phyloP scores from a whole-genome alignment of 2,329 filamentous ascomycete species.

The Macrophomina tecta region DNA sequence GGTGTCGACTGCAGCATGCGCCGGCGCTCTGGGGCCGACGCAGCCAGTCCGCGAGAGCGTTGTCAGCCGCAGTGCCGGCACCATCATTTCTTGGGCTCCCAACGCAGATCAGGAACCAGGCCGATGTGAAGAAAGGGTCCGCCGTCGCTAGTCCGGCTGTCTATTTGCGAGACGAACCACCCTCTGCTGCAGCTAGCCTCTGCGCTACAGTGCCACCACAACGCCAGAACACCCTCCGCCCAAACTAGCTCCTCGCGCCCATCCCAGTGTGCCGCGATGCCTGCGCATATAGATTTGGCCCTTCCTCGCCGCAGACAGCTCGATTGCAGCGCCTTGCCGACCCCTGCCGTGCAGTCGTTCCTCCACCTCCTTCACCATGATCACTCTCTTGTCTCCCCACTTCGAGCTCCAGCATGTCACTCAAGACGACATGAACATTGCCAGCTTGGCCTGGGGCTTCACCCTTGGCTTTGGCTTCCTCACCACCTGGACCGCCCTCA shows the following conservation, averaged over 20 bases:
- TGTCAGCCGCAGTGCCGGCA: background rate
- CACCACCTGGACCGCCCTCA: constrained; percentile 46
- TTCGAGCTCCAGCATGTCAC: constrained; percentile 6
- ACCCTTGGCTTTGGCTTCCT: constrained; percentile 51
- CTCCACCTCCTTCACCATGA: background rate
- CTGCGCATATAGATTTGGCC: background rate
- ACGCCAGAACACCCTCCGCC: background rate
- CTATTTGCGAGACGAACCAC: background rate
- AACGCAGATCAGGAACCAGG: background rate
- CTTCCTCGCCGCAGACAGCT: background rate
- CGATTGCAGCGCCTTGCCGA: background rate
- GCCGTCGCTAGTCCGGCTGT: background rate
- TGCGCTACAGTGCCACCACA: background rate
- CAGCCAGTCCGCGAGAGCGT: background rate
- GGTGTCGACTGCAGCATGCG: background rate
- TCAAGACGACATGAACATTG: constrained; percentile 13
- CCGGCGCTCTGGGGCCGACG: too few species aligned
- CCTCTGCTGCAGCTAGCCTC: background rate
- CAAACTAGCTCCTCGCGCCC: background rate
- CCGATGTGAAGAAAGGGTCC: background rate
- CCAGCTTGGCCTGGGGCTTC: constrained; percentile 39
- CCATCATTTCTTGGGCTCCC: background rate
- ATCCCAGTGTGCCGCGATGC: background rate
- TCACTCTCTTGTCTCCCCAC: background rate
- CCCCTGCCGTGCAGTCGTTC: background rate